phyloP scores from a whole-genome alignment of 2,329 filamentous ascomycete species.

The Aspergillus awamori region DNA sequence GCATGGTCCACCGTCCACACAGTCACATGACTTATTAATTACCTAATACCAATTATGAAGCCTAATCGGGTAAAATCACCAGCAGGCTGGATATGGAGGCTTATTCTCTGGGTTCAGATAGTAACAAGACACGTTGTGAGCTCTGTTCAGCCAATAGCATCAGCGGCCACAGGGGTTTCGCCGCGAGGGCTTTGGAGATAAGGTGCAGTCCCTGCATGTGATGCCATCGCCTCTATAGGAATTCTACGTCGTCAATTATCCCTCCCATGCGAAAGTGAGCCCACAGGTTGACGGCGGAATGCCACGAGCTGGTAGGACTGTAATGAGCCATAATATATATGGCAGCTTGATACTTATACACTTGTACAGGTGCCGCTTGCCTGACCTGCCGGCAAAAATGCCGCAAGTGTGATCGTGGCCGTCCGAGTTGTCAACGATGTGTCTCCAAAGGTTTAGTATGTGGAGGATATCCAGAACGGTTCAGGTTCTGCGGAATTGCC shows the following conservation, averaged over 20 bases:
- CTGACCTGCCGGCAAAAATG: conserved; percentile 39
- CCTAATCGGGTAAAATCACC: conserved; percentile 9
- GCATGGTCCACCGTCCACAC: background rate
- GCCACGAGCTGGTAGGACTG: conserved; percentile 9
- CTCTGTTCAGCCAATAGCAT: background rate
- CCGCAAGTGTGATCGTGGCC: conserved; percentile 34
- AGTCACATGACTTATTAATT: background rate
- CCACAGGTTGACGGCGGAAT: conserved; percentile 8
- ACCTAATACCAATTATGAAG: background rate
- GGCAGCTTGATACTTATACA: background rate
- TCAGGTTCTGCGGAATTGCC: conserved; percentile 34
- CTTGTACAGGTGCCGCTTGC: conserved; percentile 33
- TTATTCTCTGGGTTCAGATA: background rate
- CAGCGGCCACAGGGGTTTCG: background rate
- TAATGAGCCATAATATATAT: background rate
- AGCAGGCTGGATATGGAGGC: conserved; percentile 1
- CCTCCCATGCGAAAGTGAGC: background rate
- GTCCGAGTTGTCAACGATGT: conserved; percentile 35
- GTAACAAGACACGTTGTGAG: background rate
- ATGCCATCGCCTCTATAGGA: background rate
- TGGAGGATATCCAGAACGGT: conserved; percentile 37
- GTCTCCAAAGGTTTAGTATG: conserved; percentile 35
- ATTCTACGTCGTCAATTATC: background rate
- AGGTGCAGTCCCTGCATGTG: background rate
- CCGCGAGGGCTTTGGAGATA: background rate